Evolutionary conservation across 768 basidiomycete species (phyloP).

Genomic region (Tubosaeta sp.): DNA sequence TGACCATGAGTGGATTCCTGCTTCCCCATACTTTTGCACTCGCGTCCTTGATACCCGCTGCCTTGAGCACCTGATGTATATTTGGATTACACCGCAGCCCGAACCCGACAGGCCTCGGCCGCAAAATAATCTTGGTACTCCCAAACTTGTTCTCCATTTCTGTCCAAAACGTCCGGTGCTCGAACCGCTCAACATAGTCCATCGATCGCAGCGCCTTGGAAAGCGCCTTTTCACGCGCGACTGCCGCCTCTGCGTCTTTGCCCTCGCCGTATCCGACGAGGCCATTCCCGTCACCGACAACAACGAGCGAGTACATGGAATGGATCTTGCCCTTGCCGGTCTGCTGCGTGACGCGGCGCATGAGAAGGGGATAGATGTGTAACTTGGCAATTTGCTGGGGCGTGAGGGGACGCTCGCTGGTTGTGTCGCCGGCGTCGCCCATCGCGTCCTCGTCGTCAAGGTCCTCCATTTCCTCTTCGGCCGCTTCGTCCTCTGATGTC

Average conservation of each 20-base stretch:
- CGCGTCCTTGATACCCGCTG: conserved; percentile 92
- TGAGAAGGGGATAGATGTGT: conserved; percentile 39
- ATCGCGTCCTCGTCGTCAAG: conserved; percentile 19
- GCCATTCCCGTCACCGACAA: conserved; percentile 81
- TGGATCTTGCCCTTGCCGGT: conserved; percentile 91
- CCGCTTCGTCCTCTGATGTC: conserved; percentile 8
- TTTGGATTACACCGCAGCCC: conserved; percentile 87
- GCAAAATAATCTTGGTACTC: conserved; percentile 71
- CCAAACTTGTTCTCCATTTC: conserved; percentile 84
- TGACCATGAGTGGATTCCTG: conserved; percentile 67
- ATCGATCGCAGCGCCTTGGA: conserved; percentile 76
- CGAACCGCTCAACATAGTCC: conserved; percentile 94
- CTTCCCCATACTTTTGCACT: conserved; percentile 96
- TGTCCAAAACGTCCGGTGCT: conserved; percentile 92
- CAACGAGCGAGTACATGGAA: conserved; percentile 55
- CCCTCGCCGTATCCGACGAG: conserved; percentile 81
- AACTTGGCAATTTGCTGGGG: conserved; percentile 29
- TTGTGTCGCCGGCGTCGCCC: conserved; percentile 12
- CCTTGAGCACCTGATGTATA: conserved; percentile 84
- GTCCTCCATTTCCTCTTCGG: conserved; percentile 14
- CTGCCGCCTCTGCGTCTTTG: conserved; percentile 56
- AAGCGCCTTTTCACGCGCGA: conserved; percentile 57
- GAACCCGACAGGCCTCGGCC: conserved; percentile 85
- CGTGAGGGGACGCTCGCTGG: conserved; percentile 15
- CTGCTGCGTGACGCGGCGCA: conserved; percentile 73